Evolutionary conservation across 2,329 filamentous ascomycete species (phyloP).

Genomic region (Ophiostoma quercus): DNA sequence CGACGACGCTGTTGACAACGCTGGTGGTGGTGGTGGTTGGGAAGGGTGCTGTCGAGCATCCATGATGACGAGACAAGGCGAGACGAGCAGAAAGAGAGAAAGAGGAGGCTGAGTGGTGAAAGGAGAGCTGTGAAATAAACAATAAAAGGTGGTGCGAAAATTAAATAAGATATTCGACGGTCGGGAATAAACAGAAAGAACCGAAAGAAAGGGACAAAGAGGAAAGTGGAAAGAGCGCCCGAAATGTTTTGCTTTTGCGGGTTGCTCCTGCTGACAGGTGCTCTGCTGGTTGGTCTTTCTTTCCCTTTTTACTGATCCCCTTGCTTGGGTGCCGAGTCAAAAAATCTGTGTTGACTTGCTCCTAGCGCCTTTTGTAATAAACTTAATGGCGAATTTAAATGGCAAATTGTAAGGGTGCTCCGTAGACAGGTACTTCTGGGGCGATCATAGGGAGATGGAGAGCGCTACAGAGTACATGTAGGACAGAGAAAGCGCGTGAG

Average conservation of each 20-base stretch:
- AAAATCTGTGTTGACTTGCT: neutral
- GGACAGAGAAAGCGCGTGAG: neutral
- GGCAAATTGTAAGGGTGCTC: neutral
- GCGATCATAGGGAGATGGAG: conserved; percentile 3
- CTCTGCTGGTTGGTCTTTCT: neutral
- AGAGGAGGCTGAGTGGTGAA: neutral
- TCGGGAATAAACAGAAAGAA: neutral
- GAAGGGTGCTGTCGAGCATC: conserved; percentile 35
- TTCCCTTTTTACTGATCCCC: conserved; percentile 4
- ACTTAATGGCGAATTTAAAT: neutral
- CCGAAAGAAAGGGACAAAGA: neutral
- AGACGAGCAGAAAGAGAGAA: neutral
- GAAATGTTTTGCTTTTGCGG: conserved; percentile 10
- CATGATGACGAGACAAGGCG: conserved; percentile 33
- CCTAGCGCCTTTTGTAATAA: neutral
- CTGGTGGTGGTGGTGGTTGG: conserved; percentile 26
- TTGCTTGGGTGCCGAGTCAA: conserved; percentile 10
- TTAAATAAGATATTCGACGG: neutral
- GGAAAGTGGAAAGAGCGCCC: conserved; percentile 1
- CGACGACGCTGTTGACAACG: conserved; percentile 17
- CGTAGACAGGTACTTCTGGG: neutral
- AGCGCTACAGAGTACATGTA: neutral
- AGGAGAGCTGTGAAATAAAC: neutral
- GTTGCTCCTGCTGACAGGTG: neutral
- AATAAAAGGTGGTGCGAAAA: neutral